Evolutionary conservation across 305 asterid species (phyloP).

Genomic region (Withania somnifera): DNA sequence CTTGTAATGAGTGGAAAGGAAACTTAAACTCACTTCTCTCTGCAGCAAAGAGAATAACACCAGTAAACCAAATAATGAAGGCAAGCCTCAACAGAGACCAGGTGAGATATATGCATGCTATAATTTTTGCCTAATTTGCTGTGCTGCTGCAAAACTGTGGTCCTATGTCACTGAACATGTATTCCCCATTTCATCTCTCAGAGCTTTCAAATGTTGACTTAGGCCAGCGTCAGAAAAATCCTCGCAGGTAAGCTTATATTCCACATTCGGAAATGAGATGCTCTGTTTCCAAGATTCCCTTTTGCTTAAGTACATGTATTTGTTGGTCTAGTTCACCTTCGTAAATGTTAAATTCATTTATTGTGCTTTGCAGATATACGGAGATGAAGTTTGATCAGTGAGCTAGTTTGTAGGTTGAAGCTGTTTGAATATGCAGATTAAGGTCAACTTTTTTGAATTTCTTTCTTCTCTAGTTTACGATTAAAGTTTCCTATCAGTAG

Average conservation of each 20-base stretch:
- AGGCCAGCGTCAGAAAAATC: conserved; percentile 83
- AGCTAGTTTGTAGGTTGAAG: conserved; percentile 27
- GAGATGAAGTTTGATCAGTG: conserved; percentile 94
- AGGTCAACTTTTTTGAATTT: conserved; percentile 2
- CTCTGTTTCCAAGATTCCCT: not conserved
- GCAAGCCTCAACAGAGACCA: conserved; percentile 61
- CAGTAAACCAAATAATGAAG: conserved; percentile 38
- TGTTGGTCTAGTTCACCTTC: not conserved
- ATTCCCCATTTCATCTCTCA: conserved; percentile 11
- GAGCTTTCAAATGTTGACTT: conserved; percentile 59
- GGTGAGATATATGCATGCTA: conserved; percentile 32
- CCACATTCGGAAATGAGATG: conserved; percentile 1
- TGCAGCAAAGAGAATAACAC: conserved; percentile 67
- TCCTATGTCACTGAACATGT: not conserved
- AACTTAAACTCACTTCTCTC: conserved; percentile 1
- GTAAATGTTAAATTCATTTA: not conserved
- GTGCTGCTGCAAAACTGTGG: not conserved
- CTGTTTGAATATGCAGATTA: conserved; percentile 42
- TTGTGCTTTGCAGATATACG: conserved; percentile 58
- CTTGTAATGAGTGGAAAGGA: not conserved
- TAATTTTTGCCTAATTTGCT: not conserved
- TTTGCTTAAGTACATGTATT: not conserved
- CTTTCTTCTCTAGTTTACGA: not conserved
- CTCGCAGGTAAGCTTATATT: conserved; percentile 54
- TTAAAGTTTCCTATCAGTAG: conserved; percentile 40